A percentile compares a stretch with the other conserved stretches of the same genome.
These are phyloP conservation scores for Thermothelomyces thermophilus DNA, from an alignment of 2,329 filamentous ascomycete species.

Conservation along the genomic window DNA sequence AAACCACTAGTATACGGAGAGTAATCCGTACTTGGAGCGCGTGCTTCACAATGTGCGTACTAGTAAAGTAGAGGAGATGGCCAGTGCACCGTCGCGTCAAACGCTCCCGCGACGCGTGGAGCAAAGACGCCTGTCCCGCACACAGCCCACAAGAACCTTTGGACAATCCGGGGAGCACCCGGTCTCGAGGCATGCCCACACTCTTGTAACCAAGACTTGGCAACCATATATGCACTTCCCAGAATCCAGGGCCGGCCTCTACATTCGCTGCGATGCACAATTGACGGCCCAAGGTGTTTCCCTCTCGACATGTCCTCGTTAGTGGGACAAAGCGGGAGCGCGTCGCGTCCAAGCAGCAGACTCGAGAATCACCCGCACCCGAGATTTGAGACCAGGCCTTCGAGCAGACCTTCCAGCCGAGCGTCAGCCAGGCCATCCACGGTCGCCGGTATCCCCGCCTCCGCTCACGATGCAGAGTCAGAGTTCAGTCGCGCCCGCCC, in stretches of 20 bases:
- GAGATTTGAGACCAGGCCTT: slow-evolving; percentile 1
- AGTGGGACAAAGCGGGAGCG: slow-evolving; percentile 33
- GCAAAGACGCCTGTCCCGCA: neutral
- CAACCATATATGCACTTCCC: neutral
- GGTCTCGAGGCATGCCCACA: neutral
- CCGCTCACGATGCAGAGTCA: slow-evolving; percentile 30
- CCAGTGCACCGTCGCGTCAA: slow-evolving; percentile 9
- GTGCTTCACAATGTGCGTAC: neutral
- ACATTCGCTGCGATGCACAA: slow-evolving; percentile 12
- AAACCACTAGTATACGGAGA: too few relatives aligned
- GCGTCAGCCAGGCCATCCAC: slow-evolving; percentile 13
- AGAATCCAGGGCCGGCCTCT: neutral
- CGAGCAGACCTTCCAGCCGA: slow-evolving; percentile 14
- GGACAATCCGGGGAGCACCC: too few relatives aligned
- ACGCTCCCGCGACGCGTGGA: slow-evolving; percentile 12
- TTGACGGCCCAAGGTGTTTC: slow-evolving; percentile 27
- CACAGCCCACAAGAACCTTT: too few relatives aligned
- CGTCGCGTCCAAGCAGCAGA: slow-evolving; percentile 39
- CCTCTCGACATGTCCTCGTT: slow-evolving; percentile 29
- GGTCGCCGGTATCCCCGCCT: slow-evolving; percentile 34
- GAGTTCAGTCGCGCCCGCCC: slow-evolving; percentile 7
- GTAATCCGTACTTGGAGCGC: too few relatives aligned
- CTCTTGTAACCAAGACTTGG: slow-evolving; percentile 1
- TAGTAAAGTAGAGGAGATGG: neutral
- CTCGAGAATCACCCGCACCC: neutral